A percentile compares a stretch with the other conserved stretches of the same genome.
Conservation (phyloP, 2,329 filamentous ascomycete genomes). For the Penicillium sp. region DNA sequence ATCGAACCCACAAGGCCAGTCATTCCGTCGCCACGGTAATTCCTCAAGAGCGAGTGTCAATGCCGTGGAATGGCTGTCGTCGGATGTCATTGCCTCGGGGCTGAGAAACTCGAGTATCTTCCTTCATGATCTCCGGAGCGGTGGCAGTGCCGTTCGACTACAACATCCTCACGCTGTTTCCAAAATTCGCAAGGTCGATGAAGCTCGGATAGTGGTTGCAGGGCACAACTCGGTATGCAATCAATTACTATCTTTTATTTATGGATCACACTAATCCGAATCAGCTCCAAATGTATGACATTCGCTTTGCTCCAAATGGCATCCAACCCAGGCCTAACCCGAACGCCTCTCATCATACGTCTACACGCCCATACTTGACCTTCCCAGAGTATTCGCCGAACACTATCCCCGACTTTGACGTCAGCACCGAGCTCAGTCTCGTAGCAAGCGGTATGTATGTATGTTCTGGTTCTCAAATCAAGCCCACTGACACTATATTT, state of each 20-base stretch:
- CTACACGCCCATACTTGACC: conserved; percentile 33
- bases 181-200: conserved; percentile 35
- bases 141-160: conserved; percentile 29
- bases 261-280: not conserved
- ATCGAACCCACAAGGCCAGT: conserved; percentile 7
- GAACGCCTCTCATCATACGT: conserved; percentile 23
- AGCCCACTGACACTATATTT: not conserved
- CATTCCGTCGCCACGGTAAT: conserved; percentile 15
- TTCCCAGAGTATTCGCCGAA: conserved; percentile 32
- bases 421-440: conserved; percentile 36
- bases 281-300: conserved; percentile 41
- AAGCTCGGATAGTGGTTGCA: conserved; percentile 33
- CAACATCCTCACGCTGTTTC: conserved; percentile 33
- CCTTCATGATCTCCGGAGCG: conserved; percentile 35
- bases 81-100: conserved; percentile 35
- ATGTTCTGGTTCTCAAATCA: not conserved
- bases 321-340: conserved; percentile 28
- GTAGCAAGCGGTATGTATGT: conserved; percentile 34
- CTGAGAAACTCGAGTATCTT: conserved; percentile 32
- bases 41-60: conserved; percentile 29
- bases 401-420: conserved; percentile 31
- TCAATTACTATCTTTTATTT: not conserved
- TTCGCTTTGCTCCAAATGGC: conserved; percentile 32
- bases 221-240: conserved; percentile 30
- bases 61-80: conserved; percentile 38